phyloP scores from a whole-genome alignment of 306 rosid species.

The Pyrus betulifolia region DNA sequence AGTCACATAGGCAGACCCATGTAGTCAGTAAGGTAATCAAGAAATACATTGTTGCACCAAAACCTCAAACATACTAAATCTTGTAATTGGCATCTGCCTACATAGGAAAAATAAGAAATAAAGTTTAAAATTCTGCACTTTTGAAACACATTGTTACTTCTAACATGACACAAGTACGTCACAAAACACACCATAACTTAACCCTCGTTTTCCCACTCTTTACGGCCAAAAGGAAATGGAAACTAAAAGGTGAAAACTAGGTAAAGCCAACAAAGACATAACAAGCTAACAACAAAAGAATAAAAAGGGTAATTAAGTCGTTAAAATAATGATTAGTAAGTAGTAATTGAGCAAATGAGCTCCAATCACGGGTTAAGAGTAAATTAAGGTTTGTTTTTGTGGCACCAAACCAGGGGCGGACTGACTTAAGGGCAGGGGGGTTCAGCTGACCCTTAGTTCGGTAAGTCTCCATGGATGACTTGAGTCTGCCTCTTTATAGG shows the following conservation, averaged over 20 bases:
- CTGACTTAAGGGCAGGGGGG: too few species aligned
- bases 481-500: accelerated
- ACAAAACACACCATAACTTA: not conserved
- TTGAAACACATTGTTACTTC: not conserved
- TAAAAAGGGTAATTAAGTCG: not conserved
- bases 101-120: too few species aligned
- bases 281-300: not conserved
- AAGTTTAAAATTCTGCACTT: not conserved
- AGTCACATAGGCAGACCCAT: not conserved
- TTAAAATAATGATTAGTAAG: conserved; percentile 27
- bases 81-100: not conserved
- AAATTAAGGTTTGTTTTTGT: not conserved
- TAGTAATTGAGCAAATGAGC: conserved; percentile 31
- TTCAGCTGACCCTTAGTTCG: too few species aligned
- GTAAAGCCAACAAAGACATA: not conserved
- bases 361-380: not conserved
- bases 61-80: not conserved
- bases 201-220: not conserved
- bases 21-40: not conserved
- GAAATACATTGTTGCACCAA: not conserved
- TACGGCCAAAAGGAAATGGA: not conserved
- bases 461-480: too few species aligned
- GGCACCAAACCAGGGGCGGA: not conserved
- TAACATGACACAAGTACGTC: not conserved
- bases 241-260: not conserved